Percentiles rank a stretch among this genome's conserved stretches.
phyloP scores from a whole-genome alignment of 1,284 basidiomycete species.

The Inonotus hispidus region DNA sequence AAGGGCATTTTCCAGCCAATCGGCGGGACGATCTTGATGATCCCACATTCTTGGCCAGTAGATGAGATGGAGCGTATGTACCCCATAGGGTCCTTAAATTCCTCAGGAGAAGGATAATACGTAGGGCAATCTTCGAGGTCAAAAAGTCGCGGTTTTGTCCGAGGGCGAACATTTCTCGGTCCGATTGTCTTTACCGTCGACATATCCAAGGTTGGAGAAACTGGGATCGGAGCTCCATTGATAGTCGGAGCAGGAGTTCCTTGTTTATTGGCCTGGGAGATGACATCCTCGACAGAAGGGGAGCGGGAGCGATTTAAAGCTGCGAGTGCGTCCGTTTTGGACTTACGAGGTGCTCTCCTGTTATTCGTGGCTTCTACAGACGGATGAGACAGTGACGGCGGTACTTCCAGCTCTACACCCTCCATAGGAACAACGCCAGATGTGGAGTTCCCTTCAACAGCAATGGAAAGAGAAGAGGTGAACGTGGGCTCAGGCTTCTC shows the following conservation, averaged over 20 bases:
- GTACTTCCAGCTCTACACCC: conserved; percentile 25
- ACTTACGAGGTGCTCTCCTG: conserved; percentile 76
- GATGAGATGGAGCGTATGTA: conserved; percentile 87
- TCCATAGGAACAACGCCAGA: conserved; percentile 26
- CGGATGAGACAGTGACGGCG: conserved; percentile 2
- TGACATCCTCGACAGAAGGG: conserved; percentile 46
- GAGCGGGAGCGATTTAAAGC: conserved; percentile 65
- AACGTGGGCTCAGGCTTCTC: conserved; percentile 40
- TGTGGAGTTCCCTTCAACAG: conserved; percentile 57
- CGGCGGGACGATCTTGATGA: conserved; percentile 96
- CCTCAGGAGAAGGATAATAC: conserved; percentile 83
- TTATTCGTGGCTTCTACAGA: conserved; percentile 11
- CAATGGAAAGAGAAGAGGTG: conserved; percentile 61
- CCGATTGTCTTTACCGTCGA: conserved; percentile 62
- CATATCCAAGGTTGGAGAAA: conserved; percentile 58
- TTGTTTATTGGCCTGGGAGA: conserved; percentile 22
- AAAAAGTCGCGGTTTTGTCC: conserved; percentile 60
- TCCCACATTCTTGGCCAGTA: conserved; percentile 75
- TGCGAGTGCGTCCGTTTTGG: conserved; percentile 76
- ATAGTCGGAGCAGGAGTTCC: conserved; percentile 28
- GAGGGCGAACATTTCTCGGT: conserved; percentile 38
- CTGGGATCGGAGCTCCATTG: conserved; percentile 51
- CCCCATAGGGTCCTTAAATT: conserved; percentile 94
- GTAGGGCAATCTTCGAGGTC: conserved; percentile 87
- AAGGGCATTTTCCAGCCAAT: conserved; percentile 95